Evolutionary conservation across 2,329 filamentous ascomycete species (phyloP), one percentile per base, ranked within the genome.

Genomic region (Penicillium sp.): DNA sequence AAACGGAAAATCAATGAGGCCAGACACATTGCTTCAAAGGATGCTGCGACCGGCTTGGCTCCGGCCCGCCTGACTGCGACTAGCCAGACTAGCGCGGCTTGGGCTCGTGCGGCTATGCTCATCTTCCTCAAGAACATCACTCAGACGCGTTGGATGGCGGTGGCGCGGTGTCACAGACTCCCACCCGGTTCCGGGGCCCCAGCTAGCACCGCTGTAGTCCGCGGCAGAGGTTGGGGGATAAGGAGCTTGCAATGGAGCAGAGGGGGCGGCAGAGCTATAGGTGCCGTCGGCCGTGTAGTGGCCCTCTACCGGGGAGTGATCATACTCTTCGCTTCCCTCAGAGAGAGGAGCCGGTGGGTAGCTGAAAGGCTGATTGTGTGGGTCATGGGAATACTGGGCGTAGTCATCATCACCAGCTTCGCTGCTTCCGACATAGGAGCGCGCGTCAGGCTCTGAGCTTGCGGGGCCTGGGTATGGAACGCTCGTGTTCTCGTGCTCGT

Each of bases 51-150:
- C 50, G 18, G 51, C 51, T 39, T 54, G 40, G 26, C 40, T 43
- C 7, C 40, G 40, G 26, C 26, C 18, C 26, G 23, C 23, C 40
- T 43, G 46, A 52, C 69, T 70, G n/a, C 68, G 67, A 34, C 63
- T 64, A 0, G 61, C 62, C 47, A 62, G 82, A 69, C 85, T 87
- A 10, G 85, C 85, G 62, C 88, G 89, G 13, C 88, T 90, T 19
- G 88, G 83, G 68, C 74, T 80, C n/a, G 78, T 79, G 30, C 76
- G 73, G 51, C 88, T 90, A 47, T 85, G 81, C 73, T 95, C 90
- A 62, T 94, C 90, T 60, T 95, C 91, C 67, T 91, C 88, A 29
- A 94, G 81, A 27, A 96, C 91, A 73, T 96, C 91, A 70, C 91
- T 96, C 59, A 96, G 78, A 53, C 92, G 80, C 8, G 91, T 96